Evolutionary conservation across 176 grass and related monocot species (phyloP).

Genomic region (Eleusine indica): DNA sequence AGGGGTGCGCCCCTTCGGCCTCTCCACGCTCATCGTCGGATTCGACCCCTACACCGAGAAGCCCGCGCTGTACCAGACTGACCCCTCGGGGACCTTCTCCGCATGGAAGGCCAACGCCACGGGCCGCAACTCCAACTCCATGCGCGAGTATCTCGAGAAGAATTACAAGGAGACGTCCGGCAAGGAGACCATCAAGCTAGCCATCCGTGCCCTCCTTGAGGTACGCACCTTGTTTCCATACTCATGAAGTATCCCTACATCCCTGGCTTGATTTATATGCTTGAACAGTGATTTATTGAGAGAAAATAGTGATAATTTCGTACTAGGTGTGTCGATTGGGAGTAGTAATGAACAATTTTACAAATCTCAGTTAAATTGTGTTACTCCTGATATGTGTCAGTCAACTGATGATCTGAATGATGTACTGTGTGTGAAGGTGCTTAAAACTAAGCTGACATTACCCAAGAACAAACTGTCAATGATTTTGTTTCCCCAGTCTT

Average conservation of each 20-base stretch:
- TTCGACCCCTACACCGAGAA: constrained; percentile 81
- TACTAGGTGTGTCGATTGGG: background rate
- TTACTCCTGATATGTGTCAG: background rate
- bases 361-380: background rate
- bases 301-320: background rate
- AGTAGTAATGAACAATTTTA: background rate
- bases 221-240: constrained; percentile 41
- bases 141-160: constrained; percentile 96
- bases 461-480: background rate
- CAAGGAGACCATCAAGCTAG: constrained; percentile 91
- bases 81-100: constrained; percentile 90
- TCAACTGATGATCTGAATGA: constrained; percentile 1
- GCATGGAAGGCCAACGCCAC: constrained; percentile 97
- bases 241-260: background rate
- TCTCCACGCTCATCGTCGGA: constrained; percentile 85
- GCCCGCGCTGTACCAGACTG: constrained; percentile 81
- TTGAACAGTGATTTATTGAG: background rate
- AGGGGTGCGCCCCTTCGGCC: constrained; percentile 81
- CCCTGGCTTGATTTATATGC: constrained; percentile 7
- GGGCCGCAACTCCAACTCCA: constrained; percentile 90
- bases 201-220: constrained; percentile 87
- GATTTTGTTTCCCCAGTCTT: background rate
- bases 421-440: background rate
- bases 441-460: background rate
- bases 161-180: constrained; percentile 98